Percentiles rank a stretch among this genome's conserved stretches.
Evolutionary conservation across 2,329 filamentous ascomycete species (phyloP).

Genomic region (Cytospora leucostoma): DNA sequence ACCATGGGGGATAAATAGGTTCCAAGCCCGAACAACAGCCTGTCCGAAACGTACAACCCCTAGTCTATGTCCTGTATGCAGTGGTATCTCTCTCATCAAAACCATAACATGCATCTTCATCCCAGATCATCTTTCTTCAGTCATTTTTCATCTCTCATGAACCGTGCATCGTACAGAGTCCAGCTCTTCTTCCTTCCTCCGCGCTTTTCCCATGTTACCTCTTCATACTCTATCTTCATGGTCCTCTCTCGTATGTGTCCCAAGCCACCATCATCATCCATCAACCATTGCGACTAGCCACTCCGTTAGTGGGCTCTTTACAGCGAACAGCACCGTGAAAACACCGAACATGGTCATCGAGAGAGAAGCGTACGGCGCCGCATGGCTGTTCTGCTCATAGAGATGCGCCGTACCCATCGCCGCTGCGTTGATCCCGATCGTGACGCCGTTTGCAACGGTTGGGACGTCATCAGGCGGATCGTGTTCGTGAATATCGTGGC

Average conservation of each 20-base stretch:
- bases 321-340: conserved; percentile 56
- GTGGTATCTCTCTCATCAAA: conserved; percentile 7
- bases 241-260: neutral
- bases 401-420: conserved; percentile 62
- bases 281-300: conserved; percentile 40
- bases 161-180: neutral
- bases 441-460: conserved; percentile 52
- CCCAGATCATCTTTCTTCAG: neutral
- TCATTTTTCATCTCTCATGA: neutral
- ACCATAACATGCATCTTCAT: neutral
- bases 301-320: conserved; percentile 47
- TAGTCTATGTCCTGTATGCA: conserved; percentile 17
- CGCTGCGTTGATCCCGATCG: conserved; percentile 59
- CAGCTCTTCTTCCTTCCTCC: neutral
- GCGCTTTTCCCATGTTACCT: neutral
- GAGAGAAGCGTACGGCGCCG: conserved; percentile 57
- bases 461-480: conserved; percentile 35
- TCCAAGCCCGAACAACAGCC: no score
- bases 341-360: conserved; percentile 60
- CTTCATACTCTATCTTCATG: neutral
- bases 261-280: conserved; percentile 26
- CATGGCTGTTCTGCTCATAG: conserved; percentile 54
- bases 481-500: neutral
- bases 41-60: neutral
- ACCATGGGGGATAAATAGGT: no score